These are phyloP conservation scores for Phytophthora pisi DNA, from an alignment of 352 stramenopile species.

Conservation along the genomic window DNA sequence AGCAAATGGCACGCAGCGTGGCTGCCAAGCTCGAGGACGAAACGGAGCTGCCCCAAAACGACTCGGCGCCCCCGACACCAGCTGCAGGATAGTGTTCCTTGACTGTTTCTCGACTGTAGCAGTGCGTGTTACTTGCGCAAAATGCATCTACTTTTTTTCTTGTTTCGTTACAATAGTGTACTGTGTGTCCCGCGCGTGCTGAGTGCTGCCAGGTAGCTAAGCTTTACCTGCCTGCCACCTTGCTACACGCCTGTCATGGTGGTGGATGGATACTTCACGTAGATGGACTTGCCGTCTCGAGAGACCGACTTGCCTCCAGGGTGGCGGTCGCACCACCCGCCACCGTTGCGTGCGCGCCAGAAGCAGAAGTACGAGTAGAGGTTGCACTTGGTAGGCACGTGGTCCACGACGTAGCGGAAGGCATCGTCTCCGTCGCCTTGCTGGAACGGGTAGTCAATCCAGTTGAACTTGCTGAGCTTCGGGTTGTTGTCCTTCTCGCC, in stretches of 20 bases:
- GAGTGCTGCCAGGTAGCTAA: background rate
- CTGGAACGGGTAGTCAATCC: constrained; percentile 84
- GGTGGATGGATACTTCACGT: constrained; percentile 43
- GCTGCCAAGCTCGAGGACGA: constrained; percentile 21
- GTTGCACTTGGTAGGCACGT: constrained; percentile 88
- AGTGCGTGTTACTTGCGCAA: constrained; percentile 3
- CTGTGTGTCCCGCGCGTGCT: constrained; percentile 4
- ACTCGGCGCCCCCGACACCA: constrained; percentile 9
- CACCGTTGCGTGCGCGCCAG: constrained; percentile 76
- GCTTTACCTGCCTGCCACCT: background rate
- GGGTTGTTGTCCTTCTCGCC: constrained; percentile 85
- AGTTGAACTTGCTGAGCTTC: constrained; percentile 76
- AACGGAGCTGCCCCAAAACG: constrained; percentile 18
- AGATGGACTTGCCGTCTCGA: constrained; percentile 68
- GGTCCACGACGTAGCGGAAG: constrained; percentile 78
- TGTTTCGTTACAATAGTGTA: constrained; percentile 25
- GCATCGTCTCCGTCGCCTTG: constrained; percentile 67
- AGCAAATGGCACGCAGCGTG: constrained; percentile 27
- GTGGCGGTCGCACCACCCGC: constrained; percentile 75
- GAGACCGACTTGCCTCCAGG: constrained; percentile 53
- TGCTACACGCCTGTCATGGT: constrained; percentile 18
- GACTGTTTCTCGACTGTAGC: background rate
- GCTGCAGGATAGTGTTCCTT: constrained; percentile 24
- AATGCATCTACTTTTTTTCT: constrained; percentile 32
- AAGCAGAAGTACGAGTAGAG: constrained; percentile 88